Conservation (phyloP, 2,329 filamentous ascomycete species). For the Trichoderma sp. region DNA sequence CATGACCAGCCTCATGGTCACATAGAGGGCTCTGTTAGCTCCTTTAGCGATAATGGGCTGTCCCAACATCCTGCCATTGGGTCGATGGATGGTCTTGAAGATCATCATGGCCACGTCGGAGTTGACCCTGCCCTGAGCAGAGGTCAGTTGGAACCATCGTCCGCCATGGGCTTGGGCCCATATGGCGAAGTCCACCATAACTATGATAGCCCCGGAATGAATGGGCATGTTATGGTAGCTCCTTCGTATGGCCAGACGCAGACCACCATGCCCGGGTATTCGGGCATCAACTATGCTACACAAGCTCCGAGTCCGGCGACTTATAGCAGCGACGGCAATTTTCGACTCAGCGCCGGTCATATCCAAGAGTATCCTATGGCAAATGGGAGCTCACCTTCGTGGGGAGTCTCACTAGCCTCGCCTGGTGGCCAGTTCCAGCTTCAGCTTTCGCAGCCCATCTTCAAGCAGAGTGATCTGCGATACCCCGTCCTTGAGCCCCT, state of each 20-base stretch:
- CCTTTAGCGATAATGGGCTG: conserved; percentile 12
- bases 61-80: conserved; percentile 24
- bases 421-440: conserved; percentile 49
- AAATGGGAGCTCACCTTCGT: conserved; percentile 62
- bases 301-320: conserved; percentile 53
- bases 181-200: conserved; percentile 49
- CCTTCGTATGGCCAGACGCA: conserved; percentile 3
- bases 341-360: conserved; percentile 55
- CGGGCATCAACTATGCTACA: conserved; percentile 55
- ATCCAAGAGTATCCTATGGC: conserved; percentile 59
- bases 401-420: conserved; percentile 59
- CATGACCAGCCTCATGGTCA: conserved; percentile 4
- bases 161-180: conserved; percentile 52
- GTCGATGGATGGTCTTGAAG: conserved; percentile 49
- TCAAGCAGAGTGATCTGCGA: conserved; percentile 60
- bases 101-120: conserved; percentile 46
- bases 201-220: conserved; percentile 52
- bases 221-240: conserved; percentile 45
- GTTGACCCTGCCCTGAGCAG: conserved; percentile 45
- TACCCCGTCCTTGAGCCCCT: conserved; percentile 86
- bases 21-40: conserved; percentile 19
- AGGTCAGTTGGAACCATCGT: conserved; percentile 49
- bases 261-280: conserved; percentile 50
- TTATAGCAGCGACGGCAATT: conserved; percentile 47
- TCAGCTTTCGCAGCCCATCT: conserved; percentile 41